Conservation (phyloP, 768 basidiomycete species). For the Leccinum subgranulosum region DNA sequence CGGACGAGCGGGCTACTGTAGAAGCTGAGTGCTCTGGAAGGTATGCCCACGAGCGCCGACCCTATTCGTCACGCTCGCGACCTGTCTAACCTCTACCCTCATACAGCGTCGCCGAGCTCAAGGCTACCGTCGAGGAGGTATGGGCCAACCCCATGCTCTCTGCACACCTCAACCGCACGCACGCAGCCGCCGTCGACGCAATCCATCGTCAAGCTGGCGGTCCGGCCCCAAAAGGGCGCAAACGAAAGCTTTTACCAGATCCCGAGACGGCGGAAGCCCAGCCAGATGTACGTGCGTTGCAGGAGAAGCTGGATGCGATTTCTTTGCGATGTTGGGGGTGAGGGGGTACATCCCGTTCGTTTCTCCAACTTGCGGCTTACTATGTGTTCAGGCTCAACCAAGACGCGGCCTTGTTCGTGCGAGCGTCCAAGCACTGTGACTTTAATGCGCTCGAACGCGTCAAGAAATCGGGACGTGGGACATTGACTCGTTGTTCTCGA, state of each 20-base stretch:
- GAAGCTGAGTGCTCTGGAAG: conserved; percentile 40
- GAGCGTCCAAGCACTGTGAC: conserved; percentile 63
- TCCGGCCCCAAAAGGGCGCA: conserved; percentile 24
- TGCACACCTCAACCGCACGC: conserved; percentile 51
- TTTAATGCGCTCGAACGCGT: conserved; percentile 48
- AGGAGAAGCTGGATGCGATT: conserved; percentile 48
- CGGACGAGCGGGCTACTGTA: conserved; percentile 29
- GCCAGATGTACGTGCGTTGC: conserved; percentile 46
- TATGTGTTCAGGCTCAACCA: conserved; percentile 40
- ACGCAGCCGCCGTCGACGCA: conserved; percentile 44
- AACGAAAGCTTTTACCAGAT: conserved; percentile 34
- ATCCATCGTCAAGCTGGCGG: conserved; percentile 36
- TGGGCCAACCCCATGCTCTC: conserved; percentile 58
- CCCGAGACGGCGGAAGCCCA: conserved; percentile 29
- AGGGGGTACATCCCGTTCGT: conserved; percentile 15
- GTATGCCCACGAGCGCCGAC: conserved; percentile 21
- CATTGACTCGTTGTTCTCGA: conserved; percentile 15
- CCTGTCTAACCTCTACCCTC: neutral
- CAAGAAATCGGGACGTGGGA: conserved; percentile 33
- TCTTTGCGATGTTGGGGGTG: conserved; percentile 63
- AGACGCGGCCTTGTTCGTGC: conserved; percentile 61
- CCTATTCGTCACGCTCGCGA: neutral
- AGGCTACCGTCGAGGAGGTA: conserved; percentile 39
- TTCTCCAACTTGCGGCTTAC: too few relatives aligned
- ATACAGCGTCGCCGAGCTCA: conserved; percentile 53